Conservation (phyloP, 2,329 filamentous ascomycete genomes). For the Didymellaceae sp. region DNA sequence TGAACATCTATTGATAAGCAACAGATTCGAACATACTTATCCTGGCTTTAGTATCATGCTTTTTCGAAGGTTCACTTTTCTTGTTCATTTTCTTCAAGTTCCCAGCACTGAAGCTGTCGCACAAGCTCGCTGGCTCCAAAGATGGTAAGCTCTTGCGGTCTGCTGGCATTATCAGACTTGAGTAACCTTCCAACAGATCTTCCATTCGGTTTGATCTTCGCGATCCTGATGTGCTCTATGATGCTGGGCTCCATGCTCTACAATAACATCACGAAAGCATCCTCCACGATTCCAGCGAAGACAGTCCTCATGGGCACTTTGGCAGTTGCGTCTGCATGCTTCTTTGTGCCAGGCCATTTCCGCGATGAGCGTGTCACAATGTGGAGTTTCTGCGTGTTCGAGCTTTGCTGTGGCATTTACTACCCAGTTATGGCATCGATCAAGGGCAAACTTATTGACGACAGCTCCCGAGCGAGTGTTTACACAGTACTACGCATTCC, state of each 20-base stretch:
- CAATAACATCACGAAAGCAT: slow-evolving; percentile 44
- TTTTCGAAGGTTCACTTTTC: slow-evolving; percentile 68
- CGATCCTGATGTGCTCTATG: slow-evolving; percentile 65
- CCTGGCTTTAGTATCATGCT: slow-evolving; percentile 60
- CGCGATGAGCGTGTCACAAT: slow-evolving; percentile 58
- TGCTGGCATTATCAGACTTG: too few relatives aligned
- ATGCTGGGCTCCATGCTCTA: slow-evolving; percentile 66
- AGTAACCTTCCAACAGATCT: slow-evolving; percentile 31
- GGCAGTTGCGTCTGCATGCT: slow-evolving; percentile 36
- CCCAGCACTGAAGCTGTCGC: slow-evolving; percentile 56
- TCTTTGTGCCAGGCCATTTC: slow-evolving; percentile 48
- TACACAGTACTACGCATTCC: slow-evolving; percentile 66
- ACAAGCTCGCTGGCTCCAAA: slow-evolving; percentile 37
- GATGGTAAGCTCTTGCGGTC: slow-evolving; percentile 25
- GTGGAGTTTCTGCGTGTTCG: slow-evolving; percentile 64
- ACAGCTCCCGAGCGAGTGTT: slow-evolving; percentile 60
- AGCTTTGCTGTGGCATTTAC: slow-evolving; percentile 64
- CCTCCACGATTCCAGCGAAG: slow-evolving; percentile 31
- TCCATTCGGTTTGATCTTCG: slow-evolving; percentile 62
- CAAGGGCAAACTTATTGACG: slow-evolving; percentile 62
- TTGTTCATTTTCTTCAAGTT: slow-evolving; percentile 70
- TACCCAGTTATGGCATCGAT: slow-evolving; percentile 63
- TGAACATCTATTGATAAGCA: slow-evolving; percentile 3
- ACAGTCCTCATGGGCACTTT: slow-evolving; percentile 39
- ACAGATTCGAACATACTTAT: slow-evolving; percentile 58